Evolutionary conservation across 2,329 filamentous ascomycete species (phyloP).

Genomic region (Fusarium lyarnte): DNA sequence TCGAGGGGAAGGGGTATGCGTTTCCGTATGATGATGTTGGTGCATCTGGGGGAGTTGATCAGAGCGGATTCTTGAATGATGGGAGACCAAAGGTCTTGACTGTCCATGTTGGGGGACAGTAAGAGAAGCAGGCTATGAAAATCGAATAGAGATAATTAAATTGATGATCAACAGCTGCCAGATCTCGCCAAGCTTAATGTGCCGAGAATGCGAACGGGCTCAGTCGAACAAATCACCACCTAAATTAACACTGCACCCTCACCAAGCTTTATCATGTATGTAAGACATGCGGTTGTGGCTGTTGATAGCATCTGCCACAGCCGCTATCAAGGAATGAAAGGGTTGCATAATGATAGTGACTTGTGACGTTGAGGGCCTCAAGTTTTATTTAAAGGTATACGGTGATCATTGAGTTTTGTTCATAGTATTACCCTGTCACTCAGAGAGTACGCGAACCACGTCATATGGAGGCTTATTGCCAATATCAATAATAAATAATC

Average conservation of each 20-base stretch:
- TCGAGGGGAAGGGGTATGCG: conserved; percentile 71
- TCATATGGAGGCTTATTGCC: background rate
- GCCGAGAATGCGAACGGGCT: background rate
- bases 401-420: background rate
- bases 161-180: background rate
- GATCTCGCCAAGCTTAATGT: background rate
- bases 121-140: background rate
- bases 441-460: background rate
- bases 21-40: conserved; percentile 78
- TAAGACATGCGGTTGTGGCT: conserved; percentile 18
- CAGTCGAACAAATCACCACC: background rate
- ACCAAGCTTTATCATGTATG: background rate
- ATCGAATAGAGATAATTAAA: background rate
- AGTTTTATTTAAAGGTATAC: background rate
- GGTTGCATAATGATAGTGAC: conserved; percentile 5
- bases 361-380: background rate
- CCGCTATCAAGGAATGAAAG: conserved; percentile 17
- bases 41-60: conserved; percentile 63
- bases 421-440: background rate
- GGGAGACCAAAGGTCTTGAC: conserved; percentile 63
- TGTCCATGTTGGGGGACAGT: conserved; percentile 61
- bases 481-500: background rate
- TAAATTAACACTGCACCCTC: background rate
- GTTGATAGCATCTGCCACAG: conserved; percentile 10
- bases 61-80: conserved; percentile 71